Conservation (phyloP, 2,329 filamentous ascomycete genomes). For the Paecilomyces fulvus region DNA sequence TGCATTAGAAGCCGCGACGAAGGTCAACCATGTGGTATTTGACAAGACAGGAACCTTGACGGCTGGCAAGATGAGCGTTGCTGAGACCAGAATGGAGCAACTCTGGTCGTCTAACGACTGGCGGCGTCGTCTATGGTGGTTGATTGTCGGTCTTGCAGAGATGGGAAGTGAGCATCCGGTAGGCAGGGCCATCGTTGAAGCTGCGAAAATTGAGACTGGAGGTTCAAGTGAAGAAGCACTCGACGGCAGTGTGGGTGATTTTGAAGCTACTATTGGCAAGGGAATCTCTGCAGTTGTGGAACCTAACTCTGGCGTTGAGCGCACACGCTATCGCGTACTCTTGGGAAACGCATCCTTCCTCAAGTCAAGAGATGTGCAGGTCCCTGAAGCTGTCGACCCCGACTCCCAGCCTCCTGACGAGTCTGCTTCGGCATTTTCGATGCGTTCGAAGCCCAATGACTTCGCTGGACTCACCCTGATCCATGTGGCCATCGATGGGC, state of each 20-base stretch:
- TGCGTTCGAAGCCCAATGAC: constrained; percentile 25
- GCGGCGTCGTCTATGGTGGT: constrained; percentile 80
- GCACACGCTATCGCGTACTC: constrained; percentile 66
- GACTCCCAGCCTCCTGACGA: constrained; percentile 20
- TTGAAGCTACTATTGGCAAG: constrained; percentile 72
- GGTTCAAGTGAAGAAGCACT: constrained; percentile 64
- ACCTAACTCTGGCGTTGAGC: constrained; percentile 59
- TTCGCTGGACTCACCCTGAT: constrained; percentile 75
- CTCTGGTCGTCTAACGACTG: constrained; percentile 62
- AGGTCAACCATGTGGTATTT: constrained; percentile 79
- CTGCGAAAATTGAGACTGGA: constrained; percentile 67
- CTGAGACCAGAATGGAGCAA: constrained; percentile 57
- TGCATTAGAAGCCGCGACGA: constrained; percentile 81
- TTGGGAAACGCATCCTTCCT: constrained; percentile 78
- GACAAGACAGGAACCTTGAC: constrained; percentile 97
- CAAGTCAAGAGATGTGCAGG: constrained; percentile 54
- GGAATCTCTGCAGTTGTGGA: constrained; percentile 78
- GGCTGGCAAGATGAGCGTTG: constrained; percentile 89
- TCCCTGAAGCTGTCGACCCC: constrained; percentile 34
- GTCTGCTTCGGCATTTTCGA: constrained; percentile 13
- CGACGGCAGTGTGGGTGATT: constrained; percentile 77
- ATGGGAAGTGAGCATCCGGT: constrained; percentile 94
- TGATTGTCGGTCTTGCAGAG: constrained; percentile 89
- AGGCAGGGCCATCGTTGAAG: constrained; percentile 72
- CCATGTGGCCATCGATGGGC: constrained; percentile 76